Conservation (phyloP, 495 filamentous ascomycete species). For the Tuber indicum region DNA sequence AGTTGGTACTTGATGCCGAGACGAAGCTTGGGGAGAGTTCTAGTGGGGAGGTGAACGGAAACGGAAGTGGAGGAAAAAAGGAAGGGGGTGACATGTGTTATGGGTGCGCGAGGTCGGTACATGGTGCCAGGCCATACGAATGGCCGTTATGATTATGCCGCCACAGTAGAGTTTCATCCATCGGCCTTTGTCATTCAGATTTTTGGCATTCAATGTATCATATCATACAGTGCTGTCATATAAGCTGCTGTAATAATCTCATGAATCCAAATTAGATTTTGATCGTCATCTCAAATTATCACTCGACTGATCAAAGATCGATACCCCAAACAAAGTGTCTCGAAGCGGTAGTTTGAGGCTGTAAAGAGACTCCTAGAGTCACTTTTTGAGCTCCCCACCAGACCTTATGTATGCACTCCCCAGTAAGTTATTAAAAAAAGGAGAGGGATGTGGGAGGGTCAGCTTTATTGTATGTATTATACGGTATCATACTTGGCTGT, state of each 20-base stretch:
- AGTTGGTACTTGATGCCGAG: conserved; percentile 51
- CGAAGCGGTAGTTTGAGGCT: too few relatives aligned
- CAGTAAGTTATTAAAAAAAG: too few relatives aligned
- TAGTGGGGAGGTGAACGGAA: conserved; percentile 5
- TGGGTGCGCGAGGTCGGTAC: conserved; percentile 50
- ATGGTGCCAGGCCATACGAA: conserved; percentile 33
- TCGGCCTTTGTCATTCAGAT: not conserved
- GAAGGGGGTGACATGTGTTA: conserved; percentile 46
- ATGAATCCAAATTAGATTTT: not conserved
- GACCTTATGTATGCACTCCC: too few relatives aligned
- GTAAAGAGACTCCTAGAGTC: too few relatives aligned
- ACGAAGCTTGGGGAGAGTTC: conserved; percentile 8
- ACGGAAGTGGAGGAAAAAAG: conserved; percentile 2
- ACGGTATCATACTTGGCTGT: too few relatives aligned
- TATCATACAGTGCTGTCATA: not conserved
- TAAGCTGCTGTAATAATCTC: not conserved
- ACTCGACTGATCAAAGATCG: conserved; percentile 3
- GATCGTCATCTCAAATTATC: conserved; percentile 26
- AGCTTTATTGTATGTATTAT: too few relatives aligned
- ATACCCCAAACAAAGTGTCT: too few relatives aligned
- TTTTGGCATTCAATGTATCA: not conserved
- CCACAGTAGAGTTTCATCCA: not conserved
- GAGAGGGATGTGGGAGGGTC: too few relatives aligned
- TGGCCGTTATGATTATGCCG: conserved; percentile 27
- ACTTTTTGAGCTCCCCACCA: too few relatives aligned